Conservation (phyloP, 192 early-diverging fungal species). For the Anaeromyces robustus region DNA sequence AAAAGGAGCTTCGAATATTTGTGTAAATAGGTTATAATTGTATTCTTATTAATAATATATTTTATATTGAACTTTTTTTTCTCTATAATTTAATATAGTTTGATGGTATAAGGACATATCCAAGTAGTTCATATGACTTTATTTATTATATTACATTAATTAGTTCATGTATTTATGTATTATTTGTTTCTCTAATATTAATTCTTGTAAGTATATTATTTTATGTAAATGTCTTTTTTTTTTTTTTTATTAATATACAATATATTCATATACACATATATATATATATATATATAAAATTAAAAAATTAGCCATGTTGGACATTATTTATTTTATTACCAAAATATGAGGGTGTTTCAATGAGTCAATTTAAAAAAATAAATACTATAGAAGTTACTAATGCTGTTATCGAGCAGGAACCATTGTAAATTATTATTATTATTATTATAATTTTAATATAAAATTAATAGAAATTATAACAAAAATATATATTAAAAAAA, state of each 20-base stretch:
- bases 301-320: not conserved
- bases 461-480: too few species aligned
- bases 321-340: not conserved
- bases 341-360: not conserved
- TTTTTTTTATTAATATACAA: too few species aligned
- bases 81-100: too few species aligned
- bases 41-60: too few species aligned
- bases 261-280: too few species aligned
- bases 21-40: not conserved
- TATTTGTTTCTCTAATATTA: not conserved
- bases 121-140: not conserved
- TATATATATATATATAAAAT: too few species aligned
- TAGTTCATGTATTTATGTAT: not conserved
- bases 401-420: not conserved
- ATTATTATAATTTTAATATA: too few species aligned
- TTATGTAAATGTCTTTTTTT: too few species aligned
- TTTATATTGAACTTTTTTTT: too few species aligned
- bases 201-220: not conserved
- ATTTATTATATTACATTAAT: not conserved
- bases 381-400: not conserved
- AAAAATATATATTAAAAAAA: too few species aligned
- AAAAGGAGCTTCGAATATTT: not conserved
- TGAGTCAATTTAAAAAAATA: not conserved
- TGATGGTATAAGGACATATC: not conserved
- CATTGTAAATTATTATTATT: not conserved